Evolutionary conservation across 2,329 filamentous ascomycete genomes (phyloP).

Genomic region (Epichloe scottii): DNA sequence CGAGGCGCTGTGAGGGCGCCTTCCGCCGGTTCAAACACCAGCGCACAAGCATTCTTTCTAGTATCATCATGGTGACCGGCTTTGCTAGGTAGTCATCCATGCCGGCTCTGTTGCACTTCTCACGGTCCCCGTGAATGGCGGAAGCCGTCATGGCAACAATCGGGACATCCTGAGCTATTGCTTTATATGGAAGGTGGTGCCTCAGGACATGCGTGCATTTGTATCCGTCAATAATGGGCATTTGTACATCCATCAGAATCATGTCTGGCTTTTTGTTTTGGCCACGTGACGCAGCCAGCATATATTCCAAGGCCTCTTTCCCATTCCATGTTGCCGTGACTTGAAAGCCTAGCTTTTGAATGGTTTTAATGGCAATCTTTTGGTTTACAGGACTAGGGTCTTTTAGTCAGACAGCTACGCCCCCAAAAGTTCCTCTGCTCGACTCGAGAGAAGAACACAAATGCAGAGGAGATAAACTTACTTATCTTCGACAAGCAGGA

Average conservation of each 20-base stretch:
- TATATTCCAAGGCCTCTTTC: constrained; percentile 64
- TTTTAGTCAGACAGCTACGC: background rate
- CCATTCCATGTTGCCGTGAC: constrained; percentile 66
- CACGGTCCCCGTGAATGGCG: constrained; percentile 63
- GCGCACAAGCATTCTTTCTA: constrained; percentile 60
- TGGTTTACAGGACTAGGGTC: constrained; percentile 50
- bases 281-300: constrained; percentile 40
- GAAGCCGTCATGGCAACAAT: constrained; percentile 76
- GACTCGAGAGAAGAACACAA: background rate
- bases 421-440: background rate
- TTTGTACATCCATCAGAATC: constrained; percentile 69
- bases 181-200: constrained; percentile 52
- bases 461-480: constrained; percentile 24
- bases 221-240: constrained; percentile 68
- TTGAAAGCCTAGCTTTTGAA: constrained; percentile 59
- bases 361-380: constrained; percentile 64
- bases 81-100: constrained; percentile 71
- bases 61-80: constrained; percentile 53
- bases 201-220: constrained; percentile 62
- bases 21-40: constrained; percentile 39
- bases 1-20: constrained; percentile 12
- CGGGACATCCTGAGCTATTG: constrained; percentile 47
- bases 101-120: constrained; percentile 60
- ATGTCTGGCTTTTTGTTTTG: constrained; percentile 52
- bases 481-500: constrained; percentile 78